These are phyloP conservation scores for Prunus kanzakura DNA, from an alignment of 306 rosid genomes.

Conservation along the genomic window DNA sequence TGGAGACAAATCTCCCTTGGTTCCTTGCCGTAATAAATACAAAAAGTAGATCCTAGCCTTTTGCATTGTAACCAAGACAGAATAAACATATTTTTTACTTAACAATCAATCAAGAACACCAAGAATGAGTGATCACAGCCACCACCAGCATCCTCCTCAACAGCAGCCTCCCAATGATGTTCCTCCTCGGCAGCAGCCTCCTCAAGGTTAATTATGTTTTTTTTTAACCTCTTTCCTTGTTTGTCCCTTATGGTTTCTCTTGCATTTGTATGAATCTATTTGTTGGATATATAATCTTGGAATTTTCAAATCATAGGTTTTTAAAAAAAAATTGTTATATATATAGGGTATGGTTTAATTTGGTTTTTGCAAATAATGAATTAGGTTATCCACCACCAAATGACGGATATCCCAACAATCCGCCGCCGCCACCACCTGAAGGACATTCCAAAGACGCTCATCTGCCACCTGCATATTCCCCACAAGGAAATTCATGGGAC, in stretches of 20 bases:
- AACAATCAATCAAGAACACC: not conserved
- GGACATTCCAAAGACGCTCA: no score
- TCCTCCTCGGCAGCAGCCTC: conserved; percentile 41
- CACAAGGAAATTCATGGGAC: no score
- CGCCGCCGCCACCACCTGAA: no score
- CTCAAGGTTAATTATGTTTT: conserved; percentile 44
- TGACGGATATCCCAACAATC: conserved; percentile 19
- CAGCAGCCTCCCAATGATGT: no score
- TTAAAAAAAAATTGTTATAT: not conserved
- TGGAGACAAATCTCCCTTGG: not conserved
- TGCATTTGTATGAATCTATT: not conserved
- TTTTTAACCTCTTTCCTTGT: not conserved
- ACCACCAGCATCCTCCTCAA: conserved; percentile 39
- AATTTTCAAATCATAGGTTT: no score
- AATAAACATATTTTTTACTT: not conserved
- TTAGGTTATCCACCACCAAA: conserved; percentile 62
- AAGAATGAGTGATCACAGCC: conserved; percentile 64
- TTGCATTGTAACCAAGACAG: not conserved
- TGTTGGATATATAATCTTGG: not conserved
- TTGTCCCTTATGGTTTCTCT: not conserved
- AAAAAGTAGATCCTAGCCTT: not conserved
- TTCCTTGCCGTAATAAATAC: not conserved
- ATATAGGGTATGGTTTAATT: not conserved
- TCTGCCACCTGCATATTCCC: no score
- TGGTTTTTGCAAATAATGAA: not conserved